Base-by-base conservation (phyloP, 306 rosid species). In the Vigna nakashimae region DNA sequence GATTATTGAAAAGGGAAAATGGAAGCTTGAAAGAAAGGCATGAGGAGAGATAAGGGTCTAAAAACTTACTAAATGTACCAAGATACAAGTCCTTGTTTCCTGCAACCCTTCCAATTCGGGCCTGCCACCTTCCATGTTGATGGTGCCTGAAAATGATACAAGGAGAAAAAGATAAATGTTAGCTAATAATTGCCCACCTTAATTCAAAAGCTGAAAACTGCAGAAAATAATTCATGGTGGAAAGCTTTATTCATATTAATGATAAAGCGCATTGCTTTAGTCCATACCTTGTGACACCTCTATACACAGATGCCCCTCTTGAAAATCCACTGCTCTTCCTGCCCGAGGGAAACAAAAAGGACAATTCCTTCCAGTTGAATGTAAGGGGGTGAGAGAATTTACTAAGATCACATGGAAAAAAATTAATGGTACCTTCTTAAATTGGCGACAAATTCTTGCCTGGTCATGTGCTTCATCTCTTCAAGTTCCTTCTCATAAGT, bases 111-210 rank as follows among this genome's bases (percentile, higher is more conserved):
- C 98, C 99, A 46, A 96, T 96, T 48, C 99, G 82, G 76, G 99
- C 99, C 83, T 96, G 99, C 99, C 99, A 96, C 85, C 99, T 92
- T 80, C 99, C 99, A 91, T 96, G 98, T 82, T 96, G 99, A 87
- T 96, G 99, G 84, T 96, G 99, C 78, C 99, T 92, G 88, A 42
- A 76, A 74, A 71, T 20, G 45, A 76, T 45, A 77, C 78, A 80
- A 50, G 66, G 77, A 58, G 9, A 66, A 76, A 82, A 64, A 49
- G 77, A 80, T 76, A 82, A 65, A 82, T 52, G 69, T 82, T 79
- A 48, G 69, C 28, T 65, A 81, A 82, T 85, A 81, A 86, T 86
- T 80, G 74, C 71, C 40, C 79, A 55, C 50, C 26, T 80, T 82
- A 82, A 81, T 81, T 69, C 48, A 83, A 84, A 86, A 40, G 90